Evolutionary conservation across 345 rosid genomes (phyloP).

Genomic region (Citrus hindsii): DNA sequence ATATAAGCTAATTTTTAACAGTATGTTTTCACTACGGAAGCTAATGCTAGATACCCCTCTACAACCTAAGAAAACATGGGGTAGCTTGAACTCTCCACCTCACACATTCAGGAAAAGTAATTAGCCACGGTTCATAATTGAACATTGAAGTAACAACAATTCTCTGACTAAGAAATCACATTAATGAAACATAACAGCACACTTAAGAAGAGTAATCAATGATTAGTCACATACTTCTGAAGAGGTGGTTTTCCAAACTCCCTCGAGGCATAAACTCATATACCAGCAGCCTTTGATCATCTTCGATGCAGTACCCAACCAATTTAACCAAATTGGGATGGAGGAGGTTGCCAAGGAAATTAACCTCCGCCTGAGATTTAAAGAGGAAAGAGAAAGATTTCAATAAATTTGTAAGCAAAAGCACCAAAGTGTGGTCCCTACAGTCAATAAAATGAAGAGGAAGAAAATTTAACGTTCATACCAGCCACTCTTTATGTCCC

Average conservation of each 20-base stretch:
- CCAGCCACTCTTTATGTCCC: slow-evolving; percentile 99
- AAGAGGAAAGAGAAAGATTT: slow-evolving; percentile 3
- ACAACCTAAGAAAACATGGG: neutral
- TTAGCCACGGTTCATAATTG: neutral
- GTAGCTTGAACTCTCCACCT: neutral
- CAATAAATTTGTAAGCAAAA: neutral
- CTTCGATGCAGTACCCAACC: slow-evolving; percentile 80
- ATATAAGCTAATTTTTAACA: neutral
- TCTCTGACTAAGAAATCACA: neutral
- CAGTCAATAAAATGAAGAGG: neutral
- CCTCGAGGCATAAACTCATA: slow-evolving; percentile 84
- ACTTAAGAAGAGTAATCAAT: neutral
- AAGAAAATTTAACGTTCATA: slow-evolving; percentile 26
- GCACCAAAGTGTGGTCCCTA: neutral
- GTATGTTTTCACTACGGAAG: neutral
- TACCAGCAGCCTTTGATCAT: slow-evolving; percentile 67
- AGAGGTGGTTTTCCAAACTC: slow-evolving; percentile 82
- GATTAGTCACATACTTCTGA: slow-evolving; percentile 54
- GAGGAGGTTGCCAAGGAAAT: slow-evolving; percentile 69
- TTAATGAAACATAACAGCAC: neutral
- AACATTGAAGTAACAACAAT: neutral
- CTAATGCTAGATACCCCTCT: neutral
- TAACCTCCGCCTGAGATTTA: slow-evolving; percentile 66
- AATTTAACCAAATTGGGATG: slow-evolving; percentile 73
- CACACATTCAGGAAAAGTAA: neutral